phyloP scores from a whole-genome alignment of 202 grass and related monocot species.

The Setaria italica region DNA sequence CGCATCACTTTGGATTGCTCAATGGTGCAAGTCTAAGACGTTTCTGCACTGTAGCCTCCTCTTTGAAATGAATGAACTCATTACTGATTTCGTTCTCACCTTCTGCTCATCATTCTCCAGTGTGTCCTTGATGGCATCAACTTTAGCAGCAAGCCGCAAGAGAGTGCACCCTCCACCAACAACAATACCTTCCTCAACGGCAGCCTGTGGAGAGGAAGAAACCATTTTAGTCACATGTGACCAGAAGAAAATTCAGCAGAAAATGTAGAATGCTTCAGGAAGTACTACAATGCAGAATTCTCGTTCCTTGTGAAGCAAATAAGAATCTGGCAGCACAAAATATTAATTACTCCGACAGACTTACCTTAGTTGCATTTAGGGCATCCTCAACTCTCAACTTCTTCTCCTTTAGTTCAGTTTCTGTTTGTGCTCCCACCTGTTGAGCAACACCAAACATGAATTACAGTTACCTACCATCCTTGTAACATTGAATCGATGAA shows the following conservation, averaged over 20 bases:
- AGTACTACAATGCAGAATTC: background rate
- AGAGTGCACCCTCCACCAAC: conserved; percentile 98
- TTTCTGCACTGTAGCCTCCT: background rate
- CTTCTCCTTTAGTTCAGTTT: conserved; percentile 98
- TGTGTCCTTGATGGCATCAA: conserved; percentile 91
- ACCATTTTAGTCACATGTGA: background rate
- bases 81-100: conserved; percentile 43
- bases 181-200: conserved; percentile 98
- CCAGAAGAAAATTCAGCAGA: background rate
- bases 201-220: conserved; percentile 61
- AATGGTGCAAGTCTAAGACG: conserved; percentile 17
- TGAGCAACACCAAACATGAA: background rate
- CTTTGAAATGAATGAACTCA: background rate
- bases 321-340: conserved; percentile 22
- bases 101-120: conserved; percentile 98
- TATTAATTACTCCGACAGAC: background rate
- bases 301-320: conserved; percentile 8
- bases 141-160: conserved; percentile 83
- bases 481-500: conserved; percentile 7
- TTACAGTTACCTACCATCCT: conserved; percentile 20
- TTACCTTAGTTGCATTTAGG: conserved; percentile 95
- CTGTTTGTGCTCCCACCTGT: conserved; percentile 98
- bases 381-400: conserved; percentile 99
- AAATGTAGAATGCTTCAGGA: background rate
- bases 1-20: conserved; percentile 11